Conservation (phyloP, 495 filamentous ascomycete species). For the Aspergillus heteromorphus region DNA sequence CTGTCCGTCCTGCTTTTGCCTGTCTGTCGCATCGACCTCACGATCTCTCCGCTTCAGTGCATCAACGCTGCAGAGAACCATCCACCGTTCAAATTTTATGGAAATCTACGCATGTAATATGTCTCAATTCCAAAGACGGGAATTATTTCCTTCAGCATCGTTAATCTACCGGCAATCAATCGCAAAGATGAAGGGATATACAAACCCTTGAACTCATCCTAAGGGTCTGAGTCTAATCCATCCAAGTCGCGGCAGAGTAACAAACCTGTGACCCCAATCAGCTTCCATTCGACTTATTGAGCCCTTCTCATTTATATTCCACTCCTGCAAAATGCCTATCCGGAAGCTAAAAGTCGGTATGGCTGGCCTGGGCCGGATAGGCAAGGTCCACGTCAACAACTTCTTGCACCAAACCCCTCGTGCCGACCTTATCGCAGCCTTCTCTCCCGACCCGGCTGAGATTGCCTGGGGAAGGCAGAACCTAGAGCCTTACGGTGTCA, state of each 20-base stretch:
- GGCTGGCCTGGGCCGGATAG: slow-evolving; percentile 48
- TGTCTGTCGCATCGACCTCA: neutral
- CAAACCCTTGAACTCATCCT: neutral
- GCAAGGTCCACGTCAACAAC: slow-evolving; percentile 40
- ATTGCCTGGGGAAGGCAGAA: slow-evolving; percentile 17
- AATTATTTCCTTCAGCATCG: neutral
- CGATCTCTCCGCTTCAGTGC: neutral
- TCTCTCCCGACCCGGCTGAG: slow-evolving; percentile 35
- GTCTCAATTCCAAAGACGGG: neutral
- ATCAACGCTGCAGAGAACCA: neutral
- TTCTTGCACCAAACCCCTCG: slow-evolving; percentile 38
- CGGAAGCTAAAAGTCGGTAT: slow-evolving; percentile 36
- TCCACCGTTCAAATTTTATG: neutral
- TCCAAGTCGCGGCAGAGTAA: neutral
- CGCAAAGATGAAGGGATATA: neutral
- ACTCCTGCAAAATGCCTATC: slow-evolving; percentile 16
- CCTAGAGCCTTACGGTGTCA: slow-evolving; percentile 34
- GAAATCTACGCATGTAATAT: neutral
- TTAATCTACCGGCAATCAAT: neutral
- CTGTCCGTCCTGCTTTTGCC: neutral
- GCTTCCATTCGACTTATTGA: neutral
- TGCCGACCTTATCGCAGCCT: slow-evolving; percentile 42
- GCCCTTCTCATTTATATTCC: neutral
- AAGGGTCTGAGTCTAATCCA: neutral
- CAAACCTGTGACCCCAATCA: neutral